Evolutionary conservation across 2,329 filamentous ascomycete species (phyloP).

Genomic region (Hypoxylon sp.): DNA sequence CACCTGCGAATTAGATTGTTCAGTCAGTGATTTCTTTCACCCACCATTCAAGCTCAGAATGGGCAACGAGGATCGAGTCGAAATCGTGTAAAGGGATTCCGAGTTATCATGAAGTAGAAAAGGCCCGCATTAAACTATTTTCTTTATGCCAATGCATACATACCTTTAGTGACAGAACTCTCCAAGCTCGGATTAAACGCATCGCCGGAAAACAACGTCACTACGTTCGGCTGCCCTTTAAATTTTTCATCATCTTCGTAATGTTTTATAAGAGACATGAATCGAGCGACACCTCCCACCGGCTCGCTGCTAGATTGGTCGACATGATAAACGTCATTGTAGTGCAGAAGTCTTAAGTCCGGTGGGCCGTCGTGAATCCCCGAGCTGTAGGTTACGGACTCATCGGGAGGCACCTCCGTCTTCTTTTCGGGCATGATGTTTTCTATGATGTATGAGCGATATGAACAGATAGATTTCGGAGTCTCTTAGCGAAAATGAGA

Average conservation of each 20-base stretch:
- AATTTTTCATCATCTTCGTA: slow-evolving; percentile 77
- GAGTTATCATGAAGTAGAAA: neutral
- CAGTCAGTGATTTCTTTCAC: slow-evolving; percentile 13
- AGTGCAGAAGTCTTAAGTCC: slow-evolving; percentile 87
- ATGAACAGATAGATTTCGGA: neutral
- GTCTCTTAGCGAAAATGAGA: neutral
- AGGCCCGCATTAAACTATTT: neutral
- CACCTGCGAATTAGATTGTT: slow-evolving; percentile 60
- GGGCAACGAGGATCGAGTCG: neutral
- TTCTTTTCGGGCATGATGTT: slow-evolving; percentile 51
- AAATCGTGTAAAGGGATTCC: neutral
- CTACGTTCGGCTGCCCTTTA: slow-evolving; percentile 72
- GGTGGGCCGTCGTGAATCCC: slow-evolving; percentile 63
- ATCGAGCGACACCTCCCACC: slow-evolving; percentile 84
- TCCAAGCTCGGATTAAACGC: slow-evolving; percentile 93
- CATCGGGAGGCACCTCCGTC: slow-evolving; percentile 51
- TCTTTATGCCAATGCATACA: slow-evolving; percentile 52
- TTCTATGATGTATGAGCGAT: neutral
- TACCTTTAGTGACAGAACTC: slow-evolving; percentile 88
- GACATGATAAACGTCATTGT: slow-evolving; percentile 95
- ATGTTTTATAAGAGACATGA: slow-evolving; percentile 82
- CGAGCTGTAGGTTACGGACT: slow-evolving; percentile 54
- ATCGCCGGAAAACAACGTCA: slow-evolving; percentile 92
- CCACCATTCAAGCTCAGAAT: neutral
- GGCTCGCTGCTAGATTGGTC: slow-evolving; percentile 83